phyloP scores from a whole-genome alignment of 2,329 filamentous ascomycete genomes.

The Diaporthe ampelina region DNA sequence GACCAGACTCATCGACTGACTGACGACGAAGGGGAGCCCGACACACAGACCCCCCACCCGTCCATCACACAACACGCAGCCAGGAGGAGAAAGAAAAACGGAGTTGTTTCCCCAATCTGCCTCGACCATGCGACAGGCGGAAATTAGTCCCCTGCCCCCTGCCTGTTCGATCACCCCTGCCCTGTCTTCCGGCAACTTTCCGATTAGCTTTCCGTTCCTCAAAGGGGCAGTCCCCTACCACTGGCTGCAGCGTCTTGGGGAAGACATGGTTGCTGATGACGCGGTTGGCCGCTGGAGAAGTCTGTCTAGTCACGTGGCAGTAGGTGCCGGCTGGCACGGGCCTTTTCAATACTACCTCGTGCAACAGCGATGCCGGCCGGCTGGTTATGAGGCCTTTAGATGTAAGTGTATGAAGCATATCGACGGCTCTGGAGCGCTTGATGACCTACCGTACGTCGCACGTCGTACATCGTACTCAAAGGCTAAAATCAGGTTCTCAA shows the following conservation, averaged over 20 bases:
- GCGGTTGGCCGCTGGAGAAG: background rate
- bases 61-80: constrained; percentile 27
- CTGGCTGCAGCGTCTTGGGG: constrained; percentile 7
- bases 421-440: background rate
- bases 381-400: background rate
- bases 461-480: too few relatives aligned
- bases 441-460: background rate
- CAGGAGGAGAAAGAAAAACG: constrained; percentile 21
- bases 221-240: constrained; percentile 3
- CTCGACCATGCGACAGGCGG: constrained; percentile 28
- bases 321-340: constrained; percentile 5
- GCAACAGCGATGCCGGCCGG: constrained; percentile 7
- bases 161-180: constrained; percentile 8
- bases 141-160: constrained; percentile 32
- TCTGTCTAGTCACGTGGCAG: constrained; percentile 14
- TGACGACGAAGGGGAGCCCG: constrained; percentile 18
- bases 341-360: background rate
- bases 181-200: constrained; percentile 24
- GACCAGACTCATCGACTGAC: background rate
- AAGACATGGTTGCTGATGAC: background rate
- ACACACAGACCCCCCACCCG: constrained; percentile 29
- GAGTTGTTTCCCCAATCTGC: constrained; percentile 30
- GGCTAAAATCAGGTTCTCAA: background rate
- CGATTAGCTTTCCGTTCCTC: constrained; percentile 20
- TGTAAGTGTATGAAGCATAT: background rate